These are phyloP conservation scores for Colletotrichum magnum DNA, from an alignment of 2,329 filamentous ascomycete genomes.

Conservation along the genomic window DNA sequence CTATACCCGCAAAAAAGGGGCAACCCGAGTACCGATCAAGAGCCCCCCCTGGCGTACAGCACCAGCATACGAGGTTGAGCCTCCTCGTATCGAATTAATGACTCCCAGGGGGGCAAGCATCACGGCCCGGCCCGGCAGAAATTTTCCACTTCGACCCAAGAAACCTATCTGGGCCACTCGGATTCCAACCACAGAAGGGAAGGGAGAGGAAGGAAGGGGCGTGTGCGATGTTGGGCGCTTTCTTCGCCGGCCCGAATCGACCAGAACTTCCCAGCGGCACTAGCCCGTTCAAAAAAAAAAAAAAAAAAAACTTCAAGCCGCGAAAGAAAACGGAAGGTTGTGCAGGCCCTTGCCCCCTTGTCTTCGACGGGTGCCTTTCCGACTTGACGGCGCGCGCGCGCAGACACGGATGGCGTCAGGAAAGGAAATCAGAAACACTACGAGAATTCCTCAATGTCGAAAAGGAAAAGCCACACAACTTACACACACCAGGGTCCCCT, in stretches of 20 bases:
- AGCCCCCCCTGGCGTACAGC: neutral
- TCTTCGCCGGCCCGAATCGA: neutral
- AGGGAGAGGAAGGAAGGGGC: too few relatives aligned
- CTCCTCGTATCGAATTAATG: neutral
- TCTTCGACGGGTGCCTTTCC: slow-evolving; percentile 11
- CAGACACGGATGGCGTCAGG: neutral
- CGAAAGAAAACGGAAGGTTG: neutral
- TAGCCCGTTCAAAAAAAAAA: neutral
- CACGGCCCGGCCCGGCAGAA: slow-evolving; percentile 14
- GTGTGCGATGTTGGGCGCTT: neutral
- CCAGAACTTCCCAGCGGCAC: slow-evolving; percentile 1
- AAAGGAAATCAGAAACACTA: neutral
- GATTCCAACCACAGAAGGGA: neutral
- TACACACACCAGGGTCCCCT: neutral
- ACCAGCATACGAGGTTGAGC: neutral
- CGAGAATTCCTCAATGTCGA: neutral
- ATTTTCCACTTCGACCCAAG: neutral
- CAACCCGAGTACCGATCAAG: neutral
- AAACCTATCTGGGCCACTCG: slow-evolving; percentile 1
- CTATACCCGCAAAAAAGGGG: neutral
- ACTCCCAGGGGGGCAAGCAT: neutral
- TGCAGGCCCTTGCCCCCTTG: neutral
- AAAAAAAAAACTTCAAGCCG: neutral
- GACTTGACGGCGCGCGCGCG: slow-evolving; percentile 6
- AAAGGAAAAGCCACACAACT: slow-evolving; percentile 9